Evolutionary conservation across 2,329 filamentous ascomycete species (phyloP).

Genomic region (Ambrosiella cleistominuta): DNA sequence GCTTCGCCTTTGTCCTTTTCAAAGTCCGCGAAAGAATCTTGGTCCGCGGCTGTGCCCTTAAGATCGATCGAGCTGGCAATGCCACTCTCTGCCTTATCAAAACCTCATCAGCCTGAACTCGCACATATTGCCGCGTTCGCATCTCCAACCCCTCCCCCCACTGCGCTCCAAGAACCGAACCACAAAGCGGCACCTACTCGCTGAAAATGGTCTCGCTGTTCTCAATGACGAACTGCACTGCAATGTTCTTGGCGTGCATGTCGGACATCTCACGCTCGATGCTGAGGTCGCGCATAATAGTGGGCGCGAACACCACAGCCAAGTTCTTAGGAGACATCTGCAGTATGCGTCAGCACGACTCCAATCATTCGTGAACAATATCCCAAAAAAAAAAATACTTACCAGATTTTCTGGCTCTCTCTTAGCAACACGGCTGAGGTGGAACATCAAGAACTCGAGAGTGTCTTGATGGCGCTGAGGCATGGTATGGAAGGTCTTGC

Average conservation of each 20-base stretch:
- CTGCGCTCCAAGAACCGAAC: slow-evolving; percentile 4
- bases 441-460: slow-evolving; percentile 85
- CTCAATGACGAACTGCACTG: slow-evolving; percentile 84
- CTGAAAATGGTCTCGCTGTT: slow-evolving; percentile 69
- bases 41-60: background rate
- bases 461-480: slow-evolving; percentile 75
- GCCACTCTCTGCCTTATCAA: background rate
- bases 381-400: slow-evolving; percentile 20
- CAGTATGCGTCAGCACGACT: background rate
- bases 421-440: slow-evolving; percentile 70
- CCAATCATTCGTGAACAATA: background rate
- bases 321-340: slow-evolving; percentile 93
- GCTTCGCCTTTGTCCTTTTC: background rate
- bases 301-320: slow-evolving; percentile 92
- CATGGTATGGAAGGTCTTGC: slow-evolving; percentile 57
- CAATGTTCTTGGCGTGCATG: slow-evolving; percentile 81
- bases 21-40: background rate
- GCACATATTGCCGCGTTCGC: background rate
- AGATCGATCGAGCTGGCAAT: slow-evolving; percentile 2
- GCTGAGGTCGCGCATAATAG: slow-evolving; percentile 82
- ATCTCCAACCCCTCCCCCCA: background rate
- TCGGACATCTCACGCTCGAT: slow-evolving; percentile 92
- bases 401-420: slow-evolving; percentile 72
- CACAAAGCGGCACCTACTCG: slow-evolving; percentile 19
- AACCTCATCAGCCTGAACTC: background rate